Evolutionary conservation across 257 asterid species (phyloP).

Genomic region (Catharanthus roseus): DNA sequence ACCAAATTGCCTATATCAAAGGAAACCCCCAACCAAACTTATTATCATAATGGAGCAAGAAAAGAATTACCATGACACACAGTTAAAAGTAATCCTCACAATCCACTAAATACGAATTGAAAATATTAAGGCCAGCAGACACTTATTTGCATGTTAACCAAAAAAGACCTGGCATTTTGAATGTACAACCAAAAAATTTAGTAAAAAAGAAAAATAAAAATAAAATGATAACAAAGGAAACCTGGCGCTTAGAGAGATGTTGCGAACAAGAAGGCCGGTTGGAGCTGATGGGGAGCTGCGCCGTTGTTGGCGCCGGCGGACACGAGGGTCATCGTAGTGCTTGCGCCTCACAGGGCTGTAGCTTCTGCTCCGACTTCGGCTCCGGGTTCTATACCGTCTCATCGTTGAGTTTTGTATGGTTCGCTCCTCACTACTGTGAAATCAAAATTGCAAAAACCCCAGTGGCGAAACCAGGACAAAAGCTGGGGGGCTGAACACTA

Average conservation of each 20-base stretch:
- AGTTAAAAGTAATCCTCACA: not conserved
- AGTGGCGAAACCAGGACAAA: no score
- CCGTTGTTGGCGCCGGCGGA: conserved; percentile 49
- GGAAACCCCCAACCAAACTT: not conserved
- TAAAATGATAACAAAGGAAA: conserved; percentile 6
- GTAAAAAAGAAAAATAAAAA: not conserved
- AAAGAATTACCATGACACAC: no score
- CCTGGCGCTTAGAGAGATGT: conserved; percentile 82
- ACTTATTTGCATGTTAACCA: not conserved
- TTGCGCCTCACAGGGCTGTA: conserved; percentile 60
- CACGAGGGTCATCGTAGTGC: conserved; percentile 75
- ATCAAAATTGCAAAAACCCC: not conserved
- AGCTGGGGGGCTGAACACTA: no score
- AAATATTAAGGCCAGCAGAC: not conserved
- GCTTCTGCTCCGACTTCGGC: conserved; percentile 54
- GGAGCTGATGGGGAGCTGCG: conserved; percentile 85
- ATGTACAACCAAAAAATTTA: not conserved
- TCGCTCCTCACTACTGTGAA: no score
- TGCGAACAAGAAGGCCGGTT: conserved; percentile 91
- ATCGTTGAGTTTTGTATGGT: conserved; percentile 5
- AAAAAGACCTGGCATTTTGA: not conserved
- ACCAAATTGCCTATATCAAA: not conserved
- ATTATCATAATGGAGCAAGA: no score
- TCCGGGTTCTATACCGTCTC: conserved; percentile 55
- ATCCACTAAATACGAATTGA: not conserved